These are phyloP conservation scores for Pistacia atlantica DNA, from an alignment of 345 rosid species.

Conservation along the genomic window DNA sequence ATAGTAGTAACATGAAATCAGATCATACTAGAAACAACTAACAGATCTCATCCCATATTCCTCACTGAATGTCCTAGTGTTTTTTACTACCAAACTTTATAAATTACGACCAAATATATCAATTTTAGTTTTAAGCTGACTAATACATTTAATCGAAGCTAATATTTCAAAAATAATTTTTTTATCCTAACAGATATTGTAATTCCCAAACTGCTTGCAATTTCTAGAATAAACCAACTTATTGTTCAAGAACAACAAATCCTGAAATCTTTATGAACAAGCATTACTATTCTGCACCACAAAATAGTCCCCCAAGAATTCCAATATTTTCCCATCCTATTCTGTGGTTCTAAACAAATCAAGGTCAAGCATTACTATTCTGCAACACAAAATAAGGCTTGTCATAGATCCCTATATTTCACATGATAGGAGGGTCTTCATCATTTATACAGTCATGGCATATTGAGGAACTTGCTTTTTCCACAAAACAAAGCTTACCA, in stretches of 20 bases:
- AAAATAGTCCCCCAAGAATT: background rate
- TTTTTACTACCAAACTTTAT: background rate
- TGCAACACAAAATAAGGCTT: background rate
- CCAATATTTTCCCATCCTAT: constrained; percentile 9
- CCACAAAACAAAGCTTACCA: constrained; percentile 51
- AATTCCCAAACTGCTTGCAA: background rate
- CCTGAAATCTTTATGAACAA: background rate
- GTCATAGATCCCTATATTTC: background rate
- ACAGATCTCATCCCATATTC: background rate
- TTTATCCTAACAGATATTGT: background rate
- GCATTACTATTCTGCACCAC: background rate
- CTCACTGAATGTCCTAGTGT: background rate
- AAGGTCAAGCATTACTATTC: background rate
- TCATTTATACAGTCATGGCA: background rate
- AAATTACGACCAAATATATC: background rate
- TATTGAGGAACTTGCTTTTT: background rate
- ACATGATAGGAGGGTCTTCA: background rate
- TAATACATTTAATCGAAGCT: background rate
- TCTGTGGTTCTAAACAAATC: background rate
- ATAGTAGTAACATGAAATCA: background rate
- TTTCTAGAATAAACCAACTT: background rate
- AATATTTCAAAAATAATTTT: background rate
- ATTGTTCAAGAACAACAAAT: background rate
- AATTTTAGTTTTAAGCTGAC: constrained; percentile 4
- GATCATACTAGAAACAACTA: background rate